Evolutionary conservation across 495 filamentous ascomycete genomes (phyloP), one percentile per base, ranked within the genome.

Genomic region (Geoglossum glabrum): DNA sequence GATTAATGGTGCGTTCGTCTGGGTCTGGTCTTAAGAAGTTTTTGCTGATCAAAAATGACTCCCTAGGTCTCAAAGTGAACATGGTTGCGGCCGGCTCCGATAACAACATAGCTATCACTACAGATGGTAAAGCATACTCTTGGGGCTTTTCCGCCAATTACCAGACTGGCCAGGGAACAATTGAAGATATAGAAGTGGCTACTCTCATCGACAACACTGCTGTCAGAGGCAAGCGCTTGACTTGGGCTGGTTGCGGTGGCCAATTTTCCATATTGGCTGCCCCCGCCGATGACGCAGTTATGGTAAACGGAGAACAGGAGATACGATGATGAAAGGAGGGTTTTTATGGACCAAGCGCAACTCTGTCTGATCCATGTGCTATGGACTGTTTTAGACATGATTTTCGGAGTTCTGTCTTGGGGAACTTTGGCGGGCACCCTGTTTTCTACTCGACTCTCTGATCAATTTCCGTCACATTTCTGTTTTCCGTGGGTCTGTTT

Each of bases 81-180:
- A 63, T 60, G 33, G 79, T 69, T 11, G 65, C 66, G 1, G 68
- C 67, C 19, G 79, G 77, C 3, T 73, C 73, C 1, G 79, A 84
- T 58, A 79, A 82, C 62, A 75, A 70, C 59, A 71, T 87, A 54
- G 80, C 74, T 11, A 69, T 87, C 59, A 76, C 76, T 52, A 67
- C 61, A 45, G 72, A 76, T 1, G 83, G 84, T 11, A 71, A 73
- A 47, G 82, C 80, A 6, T 86, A 78, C 66, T 74, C 74, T 34
- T 87, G 83, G 84, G 85, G 85, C 1, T 86, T 85, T 69, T 78
- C 73, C 25, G 70, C 67, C 46, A 78, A 76, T 59, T 83, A 80
- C 64, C 82, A 85, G 68, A 81, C 80, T n/a, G 84, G 83, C 6
- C 76, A 73, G 55, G 79, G 79, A 10, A 75, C 72, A 4, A 70